Evolutionary conservation across 2,329 filamentous ascomycete species (phyloP).

Genomic region (Penicillium sp.): DNA sequence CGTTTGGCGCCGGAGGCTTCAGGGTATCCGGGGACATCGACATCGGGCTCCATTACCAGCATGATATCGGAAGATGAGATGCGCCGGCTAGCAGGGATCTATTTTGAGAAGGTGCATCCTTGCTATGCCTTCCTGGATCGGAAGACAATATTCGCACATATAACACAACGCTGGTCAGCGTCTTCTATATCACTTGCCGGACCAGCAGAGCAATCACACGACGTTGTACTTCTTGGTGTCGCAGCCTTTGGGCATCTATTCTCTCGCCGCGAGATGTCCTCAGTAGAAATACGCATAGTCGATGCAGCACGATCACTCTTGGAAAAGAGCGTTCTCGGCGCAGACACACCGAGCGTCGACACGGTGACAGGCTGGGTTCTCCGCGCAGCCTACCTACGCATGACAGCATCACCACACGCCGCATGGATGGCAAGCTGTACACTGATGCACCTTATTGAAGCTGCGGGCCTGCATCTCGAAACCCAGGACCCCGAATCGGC

Average conservation of each 20-base stretch:
- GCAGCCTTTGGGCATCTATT: conserved; percentile 59
- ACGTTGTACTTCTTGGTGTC: conserved; percentile 59
- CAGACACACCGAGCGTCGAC: conserved; percentile 35
- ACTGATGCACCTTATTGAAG: conserved; percentile 62
- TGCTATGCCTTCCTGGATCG: conserved; percentile 56
- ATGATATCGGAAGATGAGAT: conserved; percentile 55
- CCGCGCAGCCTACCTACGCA: conserved; percentile 57
- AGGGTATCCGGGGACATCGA: conserved; percentile 4
- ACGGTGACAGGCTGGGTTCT: conserved; percentile 54
- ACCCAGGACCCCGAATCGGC: conserved; percentile 19
- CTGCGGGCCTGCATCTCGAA: conserved; percentile 47
- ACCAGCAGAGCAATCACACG: conserved; percentile 42
- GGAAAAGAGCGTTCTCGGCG: conserved; percentile 43
- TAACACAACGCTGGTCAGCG: conserved; percentile 37
- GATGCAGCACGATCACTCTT: conserved; percentile 53
- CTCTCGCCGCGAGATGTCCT: conserved; percentile 49
- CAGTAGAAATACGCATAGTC: conserved; percentile 52
- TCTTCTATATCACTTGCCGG: conserved; percentile 9
- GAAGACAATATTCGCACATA: conserved; percentile 30
- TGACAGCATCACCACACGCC: conserved; percentile 57
- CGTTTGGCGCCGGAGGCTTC: conserved; percentile 22
- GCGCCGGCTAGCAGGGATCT: conserved; percentile 50
- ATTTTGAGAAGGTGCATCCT: conserved; percentile 58
- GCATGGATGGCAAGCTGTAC: conserved; percentile 61
- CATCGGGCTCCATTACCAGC: conserved; percentile 44